Base-by-base conservation (phyloP, 768 basidiomycete species). In the Tubosaeta sp. region DNA sequence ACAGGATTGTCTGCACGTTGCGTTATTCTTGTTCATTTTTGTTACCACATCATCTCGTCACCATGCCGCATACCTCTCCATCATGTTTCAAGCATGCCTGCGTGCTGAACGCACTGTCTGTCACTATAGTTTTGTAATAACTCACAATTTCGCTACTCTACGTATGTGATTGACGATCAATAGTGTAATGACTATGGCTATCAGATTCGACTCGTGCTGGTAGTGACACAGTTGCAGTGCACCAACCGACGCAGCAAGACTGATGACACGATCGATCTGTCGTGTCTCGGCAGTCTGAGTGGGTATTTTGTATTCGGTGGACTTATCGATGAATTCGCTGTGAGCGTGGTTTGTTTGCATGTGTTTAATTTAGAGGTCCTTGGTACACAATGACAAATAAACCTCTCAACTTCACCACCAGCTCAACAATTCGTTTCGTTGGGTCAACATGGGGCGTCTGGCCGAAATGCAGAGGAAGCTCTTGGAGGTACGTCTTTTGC, bases 401-500 rank as follows among this genome's bases (percentile, higher is more conserved):
- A 21, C 39, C 16, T 35, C 46, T 66, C 40, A 51, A 52, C 59
- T 29, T 21, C 16, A 46, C 58, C 52, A 35, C n/a, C 47, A 18
- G 9, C 34, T 27, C 41, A 53, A 34, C 18, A 10, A 45, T 14
- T 38, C 22, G 31, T 39, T 44, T 44, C 36, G 55, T 59, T 53
- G 46, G 18, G 45, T 7, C 68, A 79, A 60, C 22, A 97, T 97
- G 94, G 94, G 94, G 62, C 82, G 91, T 43, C 82, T 97, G 50
- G 94, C 94, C 53, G 94, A 97, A 71, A 91, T 93, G 90, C 94
- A 97, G 76, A 83, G 94, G 58, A 96, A 92, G 87, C 89, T 97
- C 71, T 68, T 82, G 46, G 76, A 81, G 72, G 81, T 78, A 58
- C n/a, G 70, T 76, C 50, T 77, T 75, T 75, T 69, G 16, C 34